These are phyloP conservation scores for Rhamnella rubrinervis DNA, from an alignment of 331 rosid genomes.

Conservation along the genomic window DNA sequence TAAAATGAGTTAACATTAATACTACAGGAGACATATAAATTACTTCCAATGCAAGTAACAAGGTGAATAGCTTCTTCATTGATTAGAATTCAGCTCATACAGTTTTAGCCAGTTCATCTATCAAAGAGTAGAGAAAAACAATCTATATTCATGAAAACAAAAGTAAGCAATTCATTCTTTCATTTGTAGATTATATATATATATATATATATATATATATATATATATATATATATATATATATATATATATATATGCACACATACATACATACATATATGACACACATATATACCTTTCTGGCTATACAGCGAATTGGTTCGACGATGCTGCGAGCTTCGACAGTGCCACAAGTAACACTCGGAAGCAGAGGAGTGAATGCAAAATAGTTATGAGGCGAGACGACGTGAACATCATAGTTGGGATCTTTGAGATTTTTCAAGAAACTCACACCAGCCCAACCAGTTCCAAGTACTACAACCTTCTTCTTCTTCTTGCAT, in stretches of 20 bases:
- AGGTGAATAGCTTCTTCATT: no score
- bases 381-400: constrained; percentile 40
- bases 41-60: no score
- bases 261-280: background rate
- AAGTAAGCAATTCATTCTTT: no score
- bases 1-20: no score
- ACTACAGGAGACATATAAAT: no score
- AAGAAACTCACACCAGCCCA: constrained; percentile 42
- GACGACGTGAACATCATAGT: constrained; percentile 36
- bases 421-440: constrained; percentile 30
- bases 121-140: no score
- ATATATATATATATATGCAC: background rate
- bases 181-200: background rate
- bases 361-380: constrained; percentile 40
- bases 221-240: background rate
- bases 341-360: constrained; percentile 37
- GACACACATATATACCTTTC: constrained; percentile 11
- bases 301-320: constrained; percentile 32
- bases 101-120: no score
- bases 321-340: constrained; percentile 37
- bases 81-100: no score
- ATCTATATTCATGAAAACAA: no score
- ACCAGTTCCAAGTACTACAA: constrained; percentile 43
- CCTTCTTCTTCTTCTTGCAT: constrained; percentile 22
- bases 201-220: no score